Evolutionary conservation across 2,329 filamentous ascomycete species (phyloP), one percentile per base, ranked within the genome.

Genomic region (Aureobasidium sp.): DNA sequence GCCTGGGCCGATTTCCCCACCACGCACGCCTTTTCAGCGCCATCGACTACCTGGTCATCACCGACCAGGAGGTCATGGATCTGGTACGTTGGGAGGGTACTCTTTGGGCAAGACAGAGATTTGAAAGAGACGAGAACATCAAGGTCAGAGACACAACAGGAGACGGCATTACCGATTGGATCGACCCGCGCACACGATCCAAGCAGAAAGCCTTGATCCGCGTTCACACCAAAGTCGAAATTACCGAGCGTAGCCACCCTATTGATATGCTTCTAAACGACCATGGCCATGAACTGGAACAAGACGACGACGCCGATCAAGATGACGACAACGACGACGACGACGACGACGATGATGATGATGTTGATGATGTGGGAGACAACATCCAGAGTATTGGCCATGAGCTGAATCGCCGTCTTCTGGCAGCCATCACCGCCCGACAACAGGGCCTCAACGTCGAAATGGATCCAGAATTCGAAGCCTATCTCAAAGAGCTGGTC

Each of bases 81-180:
- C 78, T 92, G 70, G 91, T 89, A 63, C 87, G 89, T 70, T 93
- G 89, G 89, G 89, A 92, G 76, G 89, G 89, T 62, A 92, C 89
- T 11, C 85, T 86, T 64, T 92, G 89, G 89, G 89, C 89, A 64
- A 87, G 91, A 70, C 87, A 91, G 70, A 83, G 88, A 60, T 93
- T 86, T 70, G 89, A 93, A 77, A 81, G 82, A 62, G 89, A 92
- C 70, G 87, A 91, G 69, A 85, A 85, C 37, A 81, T 88, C 63
- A 76, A 75, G 33, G 90, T 93, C 65, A 74, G 77, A 52, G 89
- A 93, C 70, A 91, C 89, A 6, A 86, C 88, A 1, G 83, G 82
- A 57, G 85, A 89, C 68, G 86, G 82, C 27, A 85, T 92, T 62
- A 76, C 78, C 3, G 80, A 83, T 63, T 91, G 82, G 81, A 77